These are phyloP conservation scores for Skeletonema tropicum DNA, from an alignment of 108 stramenopile species.

Conservation along the genomic window DNA sequence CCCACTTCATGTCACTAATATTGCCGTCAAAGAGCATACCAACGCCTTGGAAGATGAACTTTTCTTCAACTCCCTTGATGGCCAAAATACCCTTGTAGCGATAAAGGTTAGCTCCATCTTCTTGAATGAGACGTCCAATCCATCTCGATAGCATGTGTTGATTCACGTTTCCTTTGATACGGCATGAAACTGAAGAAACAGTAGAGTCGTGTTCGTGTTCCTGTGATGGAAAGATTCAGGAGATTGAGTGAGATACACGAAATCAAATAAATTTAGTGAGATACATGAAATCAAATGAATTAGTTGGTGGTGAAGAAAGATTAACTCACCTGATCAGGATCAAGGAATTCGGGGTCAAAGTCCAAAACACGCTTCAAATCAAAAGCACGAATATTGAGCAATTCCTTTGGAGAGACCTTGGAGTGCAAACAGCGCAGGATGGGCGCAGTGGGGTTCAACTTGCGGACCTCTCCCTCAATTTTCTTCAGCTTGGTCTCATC, in stretches of 20 bases:
- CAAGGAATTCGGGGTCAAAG: slow-evolving; percentile 87
- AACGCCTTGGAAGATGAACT: slow-evolving; percentile 96
- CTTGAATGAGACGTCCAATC: slow-evolving; percentile 73
- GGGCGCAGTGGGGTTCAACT: slow-evolving; percentile 66
- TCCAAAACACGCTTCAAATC: slow-evolving; percentile 78
- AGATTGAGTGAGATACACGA: background rate
- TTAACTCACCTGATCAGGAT: slow-evolving; percentile 37
- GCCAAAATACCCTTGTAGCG: slow-evolving; percentile 94
- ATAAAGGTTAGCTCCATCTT: slow-evolving; percentile 89
- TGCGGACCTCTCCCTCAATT: slow-evolving; percentile 53
- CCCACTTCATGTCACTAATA: slow-evolving; percentile 52
- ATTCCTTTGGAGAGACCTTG: slow-evolving; percentile 64
- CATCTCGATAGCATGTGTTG: slow-evolving; percentile 60
- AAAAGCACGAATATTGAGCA: slow-evolving; percentile 85
- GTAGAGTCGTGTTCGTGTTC: slow-evolving; percentile 80
- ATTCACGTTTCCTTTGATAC: slow-evolving; percentile 73
- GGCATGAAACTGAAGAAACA: slow-evolving; percentile 68
- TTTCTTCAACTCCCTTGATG: slow-evolving; percentile 80
- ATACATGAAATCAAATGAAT: slow-evolving; percentile 8
- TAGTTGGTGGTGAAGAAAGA: background rate
- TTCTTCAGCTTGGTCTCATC: slow-evolving; percentile 39
- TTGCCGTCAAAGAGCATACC: slow-evolving; percentile 85
- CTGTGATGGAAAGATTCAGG: background rate
- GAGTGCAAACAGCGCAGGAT: slow-evolving; percentile 46
- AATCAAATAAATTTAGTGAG: background rate